Percentiles rank a stretch among this genome's conserved stretches.
Conservation (phyloP, 805 yeast species). For the Saccharomyces jurei region DNA sequence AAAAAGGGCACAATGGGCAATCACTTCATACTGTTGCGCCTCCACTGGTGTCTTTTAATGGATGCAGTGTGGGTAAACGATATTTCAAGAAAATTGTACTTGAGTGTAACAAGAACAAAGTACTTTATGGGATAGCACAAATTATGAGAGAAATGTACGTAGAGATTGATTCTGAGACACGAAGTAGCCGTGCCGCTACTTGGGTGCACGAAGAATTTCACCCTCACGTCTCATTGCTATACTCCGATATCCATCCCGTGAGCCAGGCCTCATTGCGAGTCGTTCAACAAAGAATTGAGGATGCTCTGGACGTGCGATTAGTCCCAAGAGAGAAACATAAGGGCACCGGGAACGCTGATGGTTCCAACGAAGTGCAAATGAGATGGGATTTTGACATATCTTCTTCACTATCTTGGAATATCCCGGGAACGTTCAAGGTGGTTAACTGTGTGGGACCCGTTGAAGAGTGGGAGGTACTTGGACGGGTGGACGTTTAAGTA, state of each 20-base stretch:
- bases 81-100: slow-evolving; percentile 25
- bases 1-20: slow-evolving; percentile 2
- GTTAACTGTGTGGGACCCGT: slow-evolving; percentile 68
- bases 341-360: slow-evolving; percentile 3
- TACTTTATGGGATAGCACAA: slow-evolving; percentile 31
- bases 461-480: slow-evolving; percentile 58
- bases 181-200: slow-evolving; percentile 39
- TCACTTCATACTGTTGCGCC: slow-evolving; percentile 1
- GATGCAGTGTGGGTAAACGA: slow-evolving; percentile 21
- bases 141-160: slow-evolving; percentile 53
- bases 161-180: slow-evolving; percentile 22
- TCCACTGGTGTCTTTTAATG: slow-evolving; percentile 19
- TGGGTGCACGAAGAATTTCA: slow-evolving; percentile 54
- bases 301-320: slow-evolving; percentile 43
- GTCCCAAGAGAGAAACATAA: slow-evolving; percentile 6
- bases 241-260: slow-evolving; percentile 56
- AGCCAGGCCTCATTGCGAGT: slow-evolving; percentile 59
- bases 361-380: slow-evolving; percentile 13
- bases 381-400: slow-evolving; percentile 17
- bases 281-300: slow-evolving; percentile 56
- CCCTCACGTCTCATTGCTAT: slow-evolving; percentile 68
- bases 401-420: slow-evolving; percentile 43
- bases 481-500: slow-evolving; percentile 32
- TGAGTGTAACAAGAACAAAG: slow-evolving; percentile 21
- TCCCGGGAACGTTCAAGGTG: slow-evolving; percentile 54